Evolutionary conservation across 805 yeast genomes (phyloP).

Genomic region (Ogataea chonburiensis): DNA sequence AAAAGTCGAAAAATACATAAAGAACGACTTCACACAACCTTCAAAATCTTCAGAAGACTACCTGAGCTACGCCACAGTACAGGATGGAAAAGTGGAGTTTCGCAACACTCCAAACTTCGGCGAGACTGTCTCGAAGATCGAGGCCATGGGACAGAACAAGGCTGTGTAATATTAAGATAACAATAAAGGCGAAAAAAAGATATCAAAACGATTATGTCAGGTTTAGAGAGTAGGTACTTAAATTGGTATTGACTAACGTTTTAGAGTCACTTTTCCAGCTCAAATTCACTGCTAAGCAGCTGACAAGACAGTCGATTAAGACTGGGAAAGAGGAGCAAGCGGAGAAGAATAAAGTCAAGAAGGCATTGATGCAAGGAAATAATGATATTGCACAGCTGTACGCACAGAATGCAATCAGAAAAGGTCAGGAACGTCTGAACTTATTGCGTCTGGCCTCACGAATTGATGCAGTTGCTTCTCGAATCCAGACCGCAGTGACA

Average conservation of each 20-base stretch:
- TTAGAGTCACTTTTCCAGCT: slow-evolving; percentile 64
- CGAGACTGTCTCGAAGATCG: slow-evolving; percentile 36
- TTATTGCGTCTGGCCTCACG: slow-evolving; percentile 79
- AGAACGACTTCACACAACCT: slow-evolving; percentile 22
- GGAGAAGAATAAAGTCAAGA: slow-evolving; percentile 86
- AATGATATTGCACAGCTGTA: slow-evolving; percentile 91
- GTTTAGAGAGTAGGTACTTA: slow-evolving; percentile 8
- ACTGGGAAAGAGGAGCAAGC: slow-evolving; percentile 87
- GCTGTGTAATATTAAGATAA: slow-evolving; percentile 9
- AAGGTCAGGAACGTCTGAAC: slow-evolving; percentile 81
- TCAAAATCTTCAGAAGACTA: slow-evolving; percentile 40
- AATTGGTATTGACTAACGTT: slow-evolving; percentile 31
- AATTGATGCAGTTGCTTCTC: slow-evolving; percentile 91
- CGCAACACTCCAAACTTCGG: slow-evolving; percentile 44
- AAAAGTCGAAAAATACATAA: slow-evolving; percentile 26
- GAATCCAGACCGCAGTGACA: slow-evolving; percentile 97
- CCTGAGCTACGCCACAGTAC: slow-evolving; percentile 46
- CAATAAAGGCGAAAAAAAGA: slow-evolving; percentile 5
- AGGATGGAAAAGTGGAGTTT: slow-evolving; percentile 42
- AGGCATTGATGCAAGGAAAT: slow-evolving; percentile 81
- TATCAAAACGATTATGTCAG: slow-evolving; percentile 2
- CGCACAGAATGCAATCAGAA: slow-evolving; percentile 94
- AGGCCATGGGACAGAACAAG: slow-evolving; percentile 18
- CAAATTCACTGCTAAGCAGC: slow-evolving; percentile 90
- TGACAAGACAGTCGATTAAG: slow-evolving; percentile 83